phyloP scores from a whole-genome alignment of 202 grass and related monocot genomes.

The Saccharum hybrid region DNA sequence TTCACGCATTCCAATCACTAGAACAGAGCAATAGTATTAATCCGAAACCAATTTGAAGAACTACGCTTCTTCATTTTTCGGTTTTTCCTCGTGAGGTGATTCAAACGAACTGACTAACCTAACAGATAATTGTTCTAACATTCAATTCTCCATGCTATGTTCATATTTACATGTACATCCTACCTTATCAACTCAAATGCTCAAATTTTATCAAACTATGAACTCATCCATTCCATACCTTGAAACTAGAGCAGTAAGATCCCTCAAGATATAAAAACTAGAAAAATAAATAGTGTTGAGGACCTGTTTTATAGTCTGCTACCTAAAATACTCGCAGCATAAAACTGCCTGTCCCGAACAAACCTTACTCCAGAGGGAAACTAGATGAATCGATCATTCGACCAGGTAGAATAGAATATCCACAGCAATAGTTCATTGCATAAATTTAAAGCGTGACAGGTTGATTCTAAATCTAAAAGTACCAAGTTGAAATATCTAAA shows the following conservation, averaged over 20 bases:
- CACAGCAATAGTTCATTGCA: constrained; percentile 3
- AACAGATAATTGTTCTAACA: background rate
- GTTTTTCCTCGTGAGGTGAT: background rate
- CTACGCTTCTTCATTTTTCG: background rate
- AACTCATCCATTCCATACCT: background rate
- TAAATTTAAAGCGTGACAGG: constrained; percentile 1
- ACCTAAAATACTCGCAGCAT: background rate
- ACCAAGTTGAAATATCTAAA: background rate
- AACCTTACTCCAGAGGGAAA: constrained; percentile 10
- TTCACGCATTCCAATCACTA: background rate
- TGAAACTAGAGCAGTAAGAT: background rate
- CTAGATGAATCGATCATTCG: constrained; percentile 19
- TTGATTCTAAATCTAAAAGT: background rate
- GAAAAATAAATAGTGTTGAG: background rate
- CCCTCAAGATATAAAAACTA: background rate
- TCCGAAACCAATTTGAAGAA: background rate
- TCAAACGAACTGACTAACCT: constrained; percentile 9
- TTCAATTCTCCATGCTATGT: background rate
- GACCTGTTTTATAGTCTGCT: background rate
- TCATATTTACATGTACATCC: background rate
- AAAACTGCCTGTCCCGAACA: background rate
- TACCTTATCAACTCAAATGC: background rate
- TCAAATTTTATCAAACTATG: background rate
- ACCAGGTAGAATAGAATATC: background rate
- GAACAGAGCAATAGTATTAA: constrained; percentile 20